Conservation (phyloP, 306 rosid species). For the Rosa multiflora region DNA sequence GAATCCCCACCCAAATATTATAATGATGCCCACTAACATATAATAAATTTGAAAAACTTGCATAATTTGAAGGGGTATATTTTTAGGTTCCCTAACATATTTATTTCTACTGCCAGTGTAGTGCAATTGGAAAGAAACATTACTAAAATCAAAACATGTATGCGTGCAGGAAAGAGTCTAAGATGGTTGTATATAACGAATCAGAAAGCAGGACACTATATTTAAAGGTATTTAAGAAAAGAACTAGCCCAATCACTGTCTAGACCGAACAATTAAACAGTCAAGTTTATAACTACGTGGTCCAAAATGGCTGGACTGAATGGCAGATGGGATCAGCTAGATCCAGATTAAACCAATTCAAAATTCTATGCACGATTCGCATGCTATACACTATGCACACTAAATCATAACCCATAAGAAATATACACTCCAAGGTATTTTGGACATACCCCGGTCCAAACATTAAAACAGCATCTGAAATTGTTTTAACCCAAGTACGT, state of each 20-base stretch:
- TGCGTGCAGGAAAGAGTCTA: neutral
- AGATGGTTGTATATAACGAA: neutral
- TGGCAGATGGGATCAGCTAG: neutral
- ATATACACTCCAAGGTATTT: neutral
- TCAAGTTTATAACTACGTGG: neutral
- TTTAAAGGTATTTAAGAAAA: neutral
- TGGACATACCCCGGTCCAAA: neutral
- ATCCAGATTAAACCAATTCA: neutral
- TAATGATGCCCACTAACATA: neutral
- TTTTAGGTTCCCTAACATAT: neutral
- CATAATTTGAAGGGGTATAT: neutral
- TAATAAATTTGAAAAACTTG: neutral
- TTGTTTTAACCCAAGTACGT: neutral
- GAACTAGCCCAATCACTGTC: neutral
- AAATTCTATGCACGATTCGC: neutral
- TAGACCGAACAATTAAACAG: neutral
- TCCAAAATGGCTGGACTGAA: neutral
- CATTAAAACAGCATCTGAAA: neutral
- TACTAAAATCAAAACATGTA: neutral
- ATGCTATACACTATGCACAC: neutral
- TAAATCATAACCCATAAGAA: neutral
- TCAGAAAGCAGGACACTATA: neutral
- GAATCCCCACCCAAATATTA: neutral
- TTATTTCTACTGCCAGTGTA: neutral
- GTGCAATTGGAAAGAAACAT: neutral